Conservation (phyloP, 495 filamentous ascomycete genomes). For the Daldinia caldariorum region DNA sequence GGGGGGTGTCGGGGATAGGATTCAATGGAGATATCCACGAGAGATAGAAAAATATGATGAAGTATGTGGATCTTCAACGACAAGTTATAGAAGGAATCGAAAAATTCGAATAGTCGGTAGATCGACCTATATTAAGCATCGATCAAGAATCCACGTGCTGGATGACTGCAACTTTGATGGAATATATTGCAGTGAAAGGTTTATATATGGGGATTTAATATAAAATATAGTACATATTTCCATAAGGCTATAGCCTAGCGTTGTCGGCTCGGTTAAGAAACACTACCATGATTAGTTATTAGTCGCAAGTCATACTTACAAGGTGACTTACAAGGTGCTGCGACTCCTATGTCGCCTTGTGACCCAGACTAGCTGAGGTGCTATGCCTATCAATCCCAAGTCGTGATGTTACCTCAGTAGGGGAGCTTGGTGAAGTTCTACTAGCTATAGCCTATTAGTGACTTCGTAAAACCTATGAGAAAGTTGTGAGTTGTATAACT, state of each 20-base stretch:
- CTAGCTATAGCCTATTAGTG: no score
- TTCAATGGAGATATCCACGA: background rate
- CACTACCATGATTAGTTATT: background rate
- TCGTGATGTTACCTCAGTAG: background rate
- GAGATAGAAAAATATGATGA: background rate
- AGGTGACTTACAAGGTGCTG: conserved; percentile 16
- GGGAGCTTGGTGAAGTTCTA: background rate
- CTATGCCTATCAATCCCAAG: background rate
- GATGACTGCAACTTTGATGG: background rate
- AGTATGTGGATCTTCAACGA: background rate
- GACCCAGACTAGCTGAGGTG: conserved; percentile 15
- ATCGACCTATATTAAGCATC: background rate
- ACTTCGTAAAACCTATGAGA: background rate
- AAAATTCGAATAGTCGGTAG: background rate
- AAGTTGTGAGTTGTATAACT: background rate
- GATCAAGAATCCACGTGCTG: background rate
- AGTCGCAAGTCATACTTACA: conserved; percentile 1
- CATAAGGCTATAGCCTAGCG: conserved; percentile 10
- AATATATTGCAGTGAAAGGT: background rate
- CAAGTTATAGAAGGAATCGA: background rate
- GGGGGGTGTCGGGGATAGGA: background rate
- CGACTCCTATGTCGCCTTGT: conserved; percentile 25
- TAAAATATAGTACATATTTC: conserved; percentile 6
- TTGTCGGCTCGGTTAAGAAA: background rate
- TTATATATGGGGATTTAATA: background rate